Base-by-base conservation (phyloP, 2,329 filamentous ascomycete genomes). In the Colletotrichum shisoi region DNA sequence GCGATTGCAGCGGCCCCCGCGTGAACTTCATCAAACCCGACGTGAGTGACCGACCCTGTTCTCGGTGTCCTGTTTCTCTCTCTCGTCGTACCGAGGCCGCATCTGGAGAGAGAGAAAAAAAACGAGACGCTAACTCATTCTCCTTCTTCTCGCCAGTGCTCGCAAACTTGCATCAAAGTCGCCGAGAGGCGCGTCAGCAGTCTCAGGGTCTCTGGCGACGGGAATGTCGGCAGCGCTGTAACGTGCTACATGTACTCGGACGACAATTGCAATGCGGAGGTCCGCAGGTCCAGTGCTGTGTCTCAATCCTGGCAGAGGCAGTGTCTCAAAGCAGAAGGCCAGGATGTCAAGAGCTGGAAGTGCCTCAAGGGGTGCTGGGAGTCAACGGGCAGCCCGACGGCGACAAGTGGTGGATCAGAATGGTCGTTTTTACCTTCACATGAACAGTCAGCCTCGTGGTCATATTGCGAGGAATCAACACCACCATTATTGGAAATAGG, bases 191-290 rank as follows among this genome's bases (percentile, higher is more conserved):
- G 4, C 4, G 51, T 53, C 9, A 7, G n/a, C 31, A 39, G 51
- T n/a, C 51, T 53, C 5, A 53, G 34, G 2, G 51, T 53, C 12
- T 53, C 51, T 17, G 51, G 51, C n/a, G 34, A 53, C n/a, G 51
- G 51, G 7, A 53, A 53, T 2, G 31, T 21, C 31, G 51, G 31
- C 4, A 53, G 31, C 51, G 17, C 51, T 2, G 51, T 53, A n/a
- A 53, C 51, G 21, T 53, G 51, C n/a, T 53, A 53, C n/a, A 39
- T 53, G 51, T 53, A 53, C 51, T 53, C 51, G 3, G 51, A 53
- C 12, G 51, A 53, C 2, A 9, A 3, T n/a, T 53, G 51, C 51
- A 39, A 4, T 21, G 51, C 51, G 3, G 51, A 53, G 51, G 51
- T 53, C n/a, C 51, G 51, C 19, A 53, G 51, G 34, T 53, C 51